A percentile compares a stretch with the other conserved stretches of the same genome.
These are phyloP conservation scores for Diplodia scrobiculata DNA, from an alignment of 2,329 filamentous ascomycete genomes.

Conservation along the genomic window DNA sequence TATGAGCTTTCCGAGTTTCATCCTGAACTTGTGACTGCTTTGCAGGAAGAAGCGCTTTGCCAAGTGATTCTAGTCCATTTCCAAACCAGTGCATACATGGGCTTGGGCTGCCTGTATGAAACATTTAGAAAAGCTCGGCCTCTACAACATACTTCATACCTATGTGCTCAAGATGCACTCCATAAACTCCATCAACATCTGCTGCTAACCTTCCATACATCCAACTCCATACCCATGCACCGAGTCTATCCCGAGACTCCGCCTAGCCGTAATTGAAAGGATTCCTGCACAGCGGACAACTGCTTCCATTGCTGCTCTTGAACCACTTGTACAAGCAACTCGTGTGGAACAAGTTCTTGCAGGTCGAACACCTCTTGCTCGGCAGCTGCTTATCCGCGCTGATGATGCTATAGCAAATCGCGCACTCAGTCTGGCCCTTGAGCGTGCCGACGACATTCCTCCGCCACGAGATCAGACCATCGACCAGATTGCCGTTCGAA, in stretches of 20 bases:
- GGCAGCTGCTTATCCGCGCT: slow-evolving; percentile 85
- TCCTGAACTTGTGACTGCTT: too few relatives aligned
- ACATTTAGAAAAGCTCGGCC: not conserved
- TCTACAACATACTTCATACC: not conserved
- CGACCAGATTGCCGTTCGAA: slow-evolving; percentile 82
- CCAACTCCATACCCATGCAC: too few relatives aligned
- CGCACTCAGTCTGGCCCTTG: slow-evolving; percentile 91
- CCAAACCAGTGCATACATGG: too few relatives aligned
- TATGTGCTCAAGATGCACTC: not conserved
- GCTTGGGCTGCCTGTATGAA: too few relatives aligned
- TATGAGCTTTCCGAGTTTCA: too few relatives aligned
- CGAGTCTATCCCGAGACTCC: not conserved
- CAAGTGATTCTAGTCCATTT: too few relatives aligned
- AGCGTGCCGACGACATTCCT: slow-evolving; percentile 84
- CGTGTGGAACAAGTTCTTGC: slow-evolving; percentile 90
- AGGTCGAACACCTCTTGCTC: slow-evolving; percentile 87
- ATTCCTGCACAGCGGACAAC: slow-evolving; percentile 89
- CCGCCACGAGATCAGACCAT: slow-evolving; percentile 82
- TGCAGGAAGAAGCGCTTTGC: too few relatives aligned
- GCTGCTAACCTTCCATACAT: too few relatives aligned
- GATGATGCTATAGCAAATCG: slow-evolving; percentile 95
- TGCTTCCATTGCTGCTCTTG: slow-evolving; percentile 85
- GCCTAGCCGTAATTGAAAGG: slow-evolving; percentile 68
- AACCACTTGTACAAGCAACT: slow-evolving; percentile 97
- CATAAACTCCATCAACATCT: not conserved